A percentile compares a stretch with the other conserved stretches of the same genome.
Evolutionary conservation across 805 yeast genomes (phyloP).

Genomic region (Naumovozyma baii): DNA sequence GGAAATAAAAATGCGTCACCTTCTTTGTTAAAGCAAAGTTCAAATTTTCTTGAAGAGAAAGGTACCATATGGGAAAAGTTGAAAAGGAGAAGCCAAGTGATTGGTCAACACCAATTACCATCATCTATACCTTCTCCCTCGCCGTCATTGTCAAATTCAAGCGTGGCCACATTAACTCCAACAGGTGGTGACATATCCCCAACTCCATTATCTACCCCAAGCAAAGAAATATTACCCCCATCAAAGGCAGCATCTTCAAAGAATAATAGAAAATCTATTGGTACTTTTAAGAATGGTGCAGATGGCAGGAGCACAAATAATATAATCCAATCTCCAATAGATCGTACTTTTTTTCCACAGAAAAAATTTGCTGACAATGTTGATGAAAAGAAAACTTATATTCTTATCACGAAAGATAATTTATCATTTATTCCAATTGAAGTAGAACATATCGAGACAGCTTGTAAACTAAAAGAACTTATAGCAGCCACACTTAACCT

Average conservation of each 20-base stretch:
- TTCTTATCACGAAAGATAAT: conserved; percentile 62
- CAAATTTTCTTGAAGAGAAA: conserved; percentile 16
- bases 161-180: conserved; percentile 6
- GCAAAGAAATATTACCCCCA: neutral
- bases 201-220: neutral
- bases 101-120: conserved; percentile 1
- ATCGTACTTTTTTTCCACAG: neutral
- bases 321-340: neutral
- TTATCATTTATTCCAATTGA: conserved; percentile 42
- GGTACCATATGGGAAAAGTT: conserved; percentile 24
- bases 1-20: conserved; percentile 7
- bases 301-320: neutral
- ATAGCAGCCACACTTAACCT: conserved; percentile 32
- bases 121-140: conserved; percentile 4
- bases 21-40: conserved; percentile 11
- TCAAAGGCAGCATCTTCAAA: neutral
- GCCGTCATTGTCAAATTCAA: conserved; percentile 3
- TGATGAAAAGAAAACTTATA: conserved; percentile 16
- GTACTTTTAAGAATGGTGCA: neutral
- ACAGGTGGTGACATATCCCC: conserved; percentile 1
- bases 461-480: conserved; percentile 33
- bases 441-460: conserved; percentile 23
- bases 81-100: conserved; percentile 21
- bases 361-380: neutral
- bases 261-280: neutral